A percentile compares a stretch with the other conserved stretches of the same genome.
Conservation (phyloP, 169 alveolate genomes). For the Eimeria acervulina region DNA sequence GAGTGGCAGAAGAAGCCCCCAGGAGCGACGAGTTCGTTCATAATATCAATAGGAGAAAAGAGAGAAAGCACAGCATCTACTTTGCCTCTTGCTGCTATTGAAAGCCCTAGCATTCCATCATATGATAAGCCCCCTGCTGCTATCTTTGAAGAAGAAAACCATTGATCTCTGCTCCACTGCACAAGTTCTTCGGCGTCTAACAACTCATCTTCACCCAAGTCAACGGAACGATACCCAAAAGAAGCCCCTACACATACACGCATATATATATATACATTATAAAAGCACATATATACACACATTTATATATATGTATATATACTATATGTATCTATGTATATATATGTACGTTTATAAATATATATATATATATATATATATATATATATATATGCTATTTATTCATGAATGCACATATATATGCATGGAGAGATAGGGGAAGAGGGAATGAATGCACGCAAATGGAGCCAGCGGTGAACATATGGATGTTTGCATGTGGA, state of each 20-base stretch:
- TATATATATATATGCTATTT: too few relatives aligned
- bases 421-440: too few relatives aligned
- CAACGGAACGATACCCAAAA: constrained; percentile 86
- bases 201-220: constrained; percentile 85
- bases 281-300: not conserved
- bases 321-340: too few relatives aligned
- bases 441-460: too few relatives aligned
- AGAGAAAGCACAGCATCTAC: constrained; percentile 80
- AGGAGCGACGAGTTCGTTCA: constrained; percentile 87
- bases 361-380: too few relatives aligned
- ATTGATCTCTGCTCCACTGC: constrained; percentile 85
- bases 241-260: constrained; percentile 84
- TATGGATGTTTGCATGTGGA: too few relatives aligned
- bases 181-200: constrained; percentile 83
- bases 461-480: too few relatives aligned
- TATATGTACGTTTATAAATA: too few relatives aligned
- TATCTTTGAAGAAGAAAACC: constrained; percentile 85
- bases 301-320: too few relatives aligned
- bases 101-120: constrained; percentile 89
- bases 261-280: too few relatives aligned
- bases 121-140: constrained; percentile 88
- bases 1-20: constrained; percentile 87
- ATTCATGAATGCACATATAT: too few relatives aligned
- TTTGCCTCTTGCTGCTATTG: constrained; percentile 84
- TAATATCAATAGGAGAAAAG: constrained; percentile 85